phyloP scores from a whole-genome alignment of 2,329 filamentous ascomycete genomes.

The Cercospora berteroae region DNA sequence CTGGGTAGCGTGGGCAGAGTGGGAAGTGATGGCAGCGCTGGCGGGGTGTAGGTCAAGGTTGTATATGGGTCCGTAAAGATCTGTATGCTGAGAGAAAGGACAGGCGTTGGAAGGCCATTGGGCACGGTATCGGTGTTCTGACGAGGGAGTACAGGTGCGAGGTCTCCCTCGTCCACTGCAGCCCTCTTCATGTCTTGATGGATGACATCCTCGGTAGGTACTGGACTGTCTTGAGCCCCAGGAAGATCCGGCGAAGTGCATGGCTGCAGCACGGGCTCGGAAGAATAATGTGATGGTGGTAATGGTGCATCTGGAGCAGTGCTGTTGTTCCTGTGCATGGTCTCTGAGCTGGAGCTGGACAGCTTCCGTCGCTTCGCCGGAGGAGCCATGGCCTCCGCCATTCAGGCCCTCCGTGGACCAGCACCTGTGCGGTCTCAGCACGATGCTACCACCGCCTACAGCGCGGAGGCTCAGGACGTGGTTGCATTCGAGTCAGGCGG shows the following conservation, averaged over 20 bases:
- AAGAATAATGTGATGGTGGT: not conserved
- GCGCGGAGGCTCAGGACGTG: not conserved
- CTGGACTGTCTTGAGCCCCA: not conserved
- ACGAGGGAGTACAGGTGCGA: conserved; percentile 24
- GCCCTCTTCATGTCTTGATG: conserved; percentile 8
- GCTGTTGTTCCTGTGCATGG: conserved; percentile 19
- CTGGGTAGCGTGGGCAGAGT: conserved; percentile 15
- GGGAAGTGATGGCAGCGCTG: conserved; percentile 11
- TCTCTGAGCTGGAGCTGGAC: conserved; percentile 18
- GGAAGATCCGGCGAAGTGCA: not conserved
- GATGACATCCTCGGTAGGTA: not conserved
- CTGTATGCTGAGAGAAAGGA: not conserved
- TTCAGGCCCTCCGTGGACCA: conserved; percentile 3
- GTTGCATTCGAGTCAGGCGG: not conserved
- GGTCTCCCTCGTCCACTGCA: conserved; percentile 23
- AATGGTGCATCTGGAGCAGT: conserved; percentile 10
- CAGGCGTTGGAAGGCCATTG: not conserved
- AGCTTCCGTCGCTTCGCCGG: conserved; percentile 33
- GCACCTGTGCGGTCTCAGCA: not conserved
- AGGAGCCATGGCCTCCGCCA: conserved; percentile 33
- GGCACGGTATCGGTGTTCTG: conserved; percentile 19
- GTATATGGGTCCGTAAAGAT: conserved; percentile 13
- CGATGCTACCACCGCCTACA: not conserved
- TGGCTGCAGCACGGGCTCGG: not conserved
- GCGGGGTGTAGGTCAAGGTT: conserved; percentile 16